These are phyloP conservation scores for Piper betle DNA, from an alignment of 164 flowering plant species.

Conservation along the genomic window DNA sequence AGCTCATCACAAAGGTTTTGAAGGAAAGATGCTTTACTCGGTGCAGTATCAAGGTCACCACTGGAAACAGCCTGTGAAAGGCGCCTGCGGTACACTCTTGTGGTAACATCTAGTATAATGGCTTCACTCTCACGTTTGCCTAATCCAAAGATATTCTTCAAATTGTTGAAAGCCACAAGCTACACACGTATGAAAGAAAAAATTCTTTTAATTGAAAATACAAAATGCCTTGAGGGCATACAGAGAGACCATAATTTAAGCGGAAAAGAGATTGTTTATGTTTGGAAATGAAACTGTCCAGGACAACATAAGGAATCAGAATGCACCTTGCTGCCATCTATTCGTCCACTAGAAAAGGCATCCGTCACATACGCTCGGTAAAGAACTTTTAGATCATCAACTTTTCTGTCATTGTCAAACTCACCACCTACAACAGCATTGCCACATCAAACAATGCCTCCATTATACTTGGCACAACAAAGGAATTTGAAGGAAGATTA, in stretches of 20 bases:
- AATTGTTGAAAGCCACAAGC: slow-evolving; percentile 68
- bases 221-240: neutral
- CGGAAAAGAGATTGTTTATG: neutral
- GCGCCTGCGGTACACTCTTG: slow-evolving; percentile 71
- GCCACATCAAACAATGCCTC: neutral
- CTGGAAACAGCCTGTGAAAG: slow-evolving; percentile 61
- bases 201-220: neutral
- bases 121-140: slow-evolving; percentile 82
- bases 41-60: slow-evolving; percentile 68
- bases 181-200: slow-evolving; percentile 13
- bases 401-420: slow-evolving; percentile 68
- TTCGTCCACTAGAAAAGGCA: slow-evolving; percentile 58
- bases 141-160: slow-evolving; percentile 83
- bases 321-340: slow-evolving; percentile 70
- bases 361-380: slow-evolving; percentile 71
- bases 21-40: slow-evolving; percentile 89
- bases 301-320: neutral
- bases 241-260: neutral
- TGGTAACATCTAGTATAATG: slow-evolving; percentile 56
- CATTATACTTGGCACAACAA: neutral
- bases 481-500: neutral
- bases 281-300: too few species aligned
- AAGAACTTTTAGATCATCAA: slow-evolving; percentile 81
- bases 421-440: slow-evolving; percentile 62
- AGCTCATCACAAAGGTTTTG: slow-evolving; percentile 83